Conservation (phyloP, 2,329 filamentous ascomycete species). For the Chrysoporthe cubensis region DNA sequence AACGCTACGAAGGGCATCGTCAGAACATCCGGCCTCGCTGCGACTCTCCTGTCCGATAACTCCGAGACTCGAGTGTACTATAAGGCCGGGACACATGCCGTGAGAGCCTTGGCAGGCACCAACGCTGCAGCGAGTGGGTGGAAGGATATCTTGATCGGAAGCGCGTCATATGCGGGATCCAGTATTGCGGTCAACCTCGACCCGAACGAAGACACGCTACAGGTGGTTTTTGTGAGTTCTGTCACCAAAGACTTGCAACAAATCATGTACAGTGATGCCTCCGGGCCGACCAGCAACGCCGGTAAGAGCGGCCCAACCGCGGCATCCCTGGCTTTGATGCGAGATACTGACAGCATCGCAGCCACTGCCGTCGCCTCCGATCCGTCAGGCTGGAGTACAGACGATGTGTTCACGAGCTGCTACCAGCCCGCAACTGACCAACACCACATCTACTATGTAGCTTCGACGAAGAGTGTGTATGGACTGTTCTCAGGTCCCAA, state of each 20-base stretch:
- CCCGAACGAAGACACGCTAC: neutral
- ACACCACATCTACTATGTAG: constrained; percentile 8
- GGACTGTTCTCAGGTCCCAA: neutral
- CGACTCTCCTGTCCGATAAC: neutral
- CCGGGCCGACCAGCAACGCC: neutral
- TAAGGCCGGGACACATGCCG: neutral
- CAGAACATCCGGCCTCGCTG: constrained; percentile 4
- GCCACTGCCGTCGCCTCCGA: neutral
- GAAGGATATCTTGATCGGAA: neutral
- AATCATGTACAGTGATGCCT: neutral
- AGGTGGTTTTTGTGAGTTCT: neutral
- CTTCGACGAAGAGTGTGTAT: neutral
- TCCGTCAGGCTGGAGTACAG: neutral
- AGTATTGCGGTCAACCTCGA: neutral
- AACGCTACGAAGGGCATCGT: neutral
- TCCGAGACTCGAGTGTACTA: constrained; percentile 12
- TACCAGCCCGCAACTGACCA: neutral
- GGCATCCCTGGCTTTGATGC: neutral
- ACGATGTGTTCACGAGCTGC: neutral
- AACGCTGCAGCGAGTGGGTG: too few species aligned
- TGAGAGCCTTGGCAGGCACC: neutral
- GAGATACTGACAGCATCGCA: neutral
- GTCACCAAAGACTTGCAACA: neutral
- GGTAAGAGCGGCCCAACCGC: neutral
- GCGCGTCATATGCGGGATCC: neutral